Evolutionary conservation across 306 rosid species (phyloP), one percentile per base, ranked within the genome.

Genomic region (Lathyrus tuberosus): DNA sequence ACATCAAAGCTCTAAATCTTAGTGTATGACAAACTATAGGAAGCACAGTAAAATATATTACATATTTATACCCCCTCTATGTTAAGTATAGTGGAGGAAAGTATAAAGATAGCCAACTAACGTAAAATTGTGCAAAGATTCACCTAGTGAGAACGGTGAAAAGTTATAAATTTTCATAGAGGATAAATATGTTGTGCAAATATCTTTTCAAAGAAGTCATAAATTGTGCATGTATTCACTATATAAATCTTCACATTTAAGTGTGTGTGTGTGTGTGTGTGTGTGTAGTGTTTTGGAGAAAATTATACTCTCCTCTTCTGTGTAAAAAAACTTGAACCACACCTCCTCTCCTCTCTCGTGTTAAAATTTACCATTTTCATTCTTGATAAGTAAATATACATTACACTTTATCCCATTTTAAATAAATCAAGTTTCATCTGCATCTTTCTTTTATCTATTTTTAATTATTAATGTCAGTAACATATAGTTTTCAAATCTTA

Each of bases 1-100:
- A 62, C 62, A 38, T 51, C 17, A 49, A 68, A 43, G 52, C 38
- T 33, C 20, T 54, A 64, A 74, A 43, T 24, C 57, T 30, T 46
- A 72, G 17, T 49, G 56, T 8, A 2, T 28, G 60, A 8, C 20
- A 18, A 59, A 72, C 49, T 63, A 65, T 5, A 53, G 24, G 48
- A 67, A 51, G 70, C 37, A 57, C 46, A 35, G 64, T 8, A 12
- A 48, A 42, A 70, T 26, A 40, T 40, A 14, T 20, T 20, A 20
- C 22, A 20, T 20, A 20, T 20, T 20, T 20, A 20, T 20, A 20
- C 22, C 22, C 0, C 0, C 1, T 20, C 0, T 20, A 20, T 20
- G 2, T 53, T 5, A n/a, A 12, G 9, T 24, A 54, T 54, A 26
- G 37, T 54, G 61, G 37, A 24, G 35, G 37, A 8, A 54, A 24